These are phyloP conservation scores for Cytospora schulzeri DNA, from an alignment of 2,329 filamentous ascomycete species.

Conservation along the genomic window DNA sequence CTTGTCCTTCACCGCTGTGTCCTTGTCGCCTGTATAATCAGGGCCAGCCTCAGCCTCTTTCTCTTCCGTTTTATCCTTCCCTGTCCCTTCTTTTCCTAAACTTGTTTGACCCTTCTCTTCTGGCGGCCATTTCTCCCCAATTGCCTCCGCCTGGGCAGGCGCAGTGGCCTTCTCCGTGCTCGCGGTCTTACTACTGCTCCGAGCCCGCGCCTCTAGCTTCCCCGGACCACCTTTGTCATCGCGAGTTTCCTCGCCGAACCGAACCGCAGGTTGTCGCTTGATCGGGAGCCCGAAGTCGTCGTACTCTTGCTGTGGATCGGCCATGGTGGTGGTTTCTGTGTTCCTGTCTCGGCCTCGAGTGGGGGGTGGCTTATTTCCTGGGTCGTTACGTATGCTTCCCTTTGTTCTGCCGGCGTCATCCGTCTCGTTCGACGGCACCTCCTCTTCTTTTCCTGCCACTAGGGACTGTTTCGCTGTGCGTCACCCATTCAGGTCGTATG, in stretches of 20 bases:
- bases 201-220: constrained; percentile 1
- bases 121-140: no score
- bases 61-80: not conserved
- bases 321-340: not conserved
- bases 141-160: not conserved
- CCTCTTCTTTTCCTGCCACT: not conserved
- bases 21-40: constrained; percentile 28
- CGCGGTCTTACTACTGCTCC: constrained; percentile 11
- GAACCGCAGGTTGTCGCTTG: constrained; percentile 43
- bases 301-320: constrained; percentile 43
- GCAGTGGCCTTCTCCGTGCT: constrained; percentile 21
- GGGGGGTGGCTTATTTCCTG: no score
- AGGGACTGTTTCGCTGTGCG: not conserved
- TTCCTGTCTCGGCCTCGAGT: no score
- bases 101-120: not conserved
- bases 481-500: not conserved
- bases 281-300: constrained; percentile 77
- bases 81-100: not conserved
- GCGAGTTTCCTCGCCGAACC: constrained; percentile 32
- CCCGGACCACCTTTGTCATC: not conserved
- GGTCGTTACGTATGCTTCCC: not conserved
- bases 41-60: not conserved
- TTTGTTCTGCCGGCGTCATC: not conserved
- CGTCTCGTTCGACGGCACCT: not conserved
- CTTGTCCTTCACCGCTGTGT: constrained; percentile 36